Evolutionary conservation across 768 basidiomycete species (phyloP).

Genomic region (Lactarius psammicola): DNA sequence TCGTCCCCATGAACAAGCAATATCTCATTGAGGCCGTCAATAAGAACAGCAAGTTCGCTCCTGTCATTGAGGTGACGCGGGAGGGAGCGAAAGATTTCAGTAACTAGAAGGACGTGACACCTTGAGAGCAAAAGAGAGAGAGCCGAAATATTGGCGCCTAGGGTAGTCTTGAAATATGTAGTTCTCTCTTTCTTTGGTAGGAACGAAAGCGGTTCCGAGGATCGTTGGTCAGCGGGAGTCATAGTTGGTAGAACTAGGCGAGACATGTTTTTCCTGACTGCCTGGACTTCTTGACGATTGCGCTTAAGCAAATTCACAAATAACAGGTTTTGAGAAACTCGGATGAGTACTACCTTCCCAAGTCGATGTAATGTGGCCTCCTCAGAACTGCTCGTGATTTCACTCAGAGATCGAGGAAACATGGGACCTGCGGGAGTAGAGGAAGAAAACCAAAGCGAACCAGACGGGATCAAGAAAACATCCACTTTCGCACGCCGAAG

Average conservation of each 20-base stretch:
- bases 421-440: slow-evolving; percentile 55
- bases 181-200: slow-evolving; percentile 18
- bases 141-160: slow-evolving; percentile 34
- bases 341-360: slow-evolving; percentile 58
- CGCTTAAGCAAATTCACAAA: slow-evolving; percentile 62
- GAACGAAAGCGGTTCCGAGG: slow-evolving; percentile 23
- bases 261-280: slow-evolving; percentile 62
- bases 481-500: slow-evolving; percentile 73
- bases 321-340: slow-evolving; percentile 68
- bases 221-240: slow-evolving; percentile 20
- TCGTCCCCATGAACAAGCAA: slow-evolving; percentile 68
- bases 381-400: slow-evolving; percentile 37
- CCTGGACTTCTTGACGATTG: slow-evolving; percentile 65
- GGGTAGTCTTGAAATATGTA: slow-evolving; percentile 21
- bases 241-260: slow-evolving; percentile 57
- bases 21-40: slow-evolving; percentile 71
- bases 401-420: slow-evolving; percentile 52
- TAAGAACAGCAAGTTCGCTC: slow-evolving; percentile 59
- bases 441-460: slow-evolving; percentile 64
- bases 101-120: slow-evolving; percentile 65
- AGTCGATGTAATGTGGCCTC: slow-evolving; percentile 41
- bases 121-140: slow-evolving; percentile 64
- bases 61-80: slow-evolving; percentile 69
- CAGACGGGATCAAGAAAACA: slow-evolving; percentile 63
- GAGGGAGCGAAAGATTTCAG: slow-evolving; percentile 70